Evolutionary conservation across 192 early-diverging fungal species (phyloP), one percentile per base, ranked within the genome.

Genomic region (Backusella psychrophila): DNA sequence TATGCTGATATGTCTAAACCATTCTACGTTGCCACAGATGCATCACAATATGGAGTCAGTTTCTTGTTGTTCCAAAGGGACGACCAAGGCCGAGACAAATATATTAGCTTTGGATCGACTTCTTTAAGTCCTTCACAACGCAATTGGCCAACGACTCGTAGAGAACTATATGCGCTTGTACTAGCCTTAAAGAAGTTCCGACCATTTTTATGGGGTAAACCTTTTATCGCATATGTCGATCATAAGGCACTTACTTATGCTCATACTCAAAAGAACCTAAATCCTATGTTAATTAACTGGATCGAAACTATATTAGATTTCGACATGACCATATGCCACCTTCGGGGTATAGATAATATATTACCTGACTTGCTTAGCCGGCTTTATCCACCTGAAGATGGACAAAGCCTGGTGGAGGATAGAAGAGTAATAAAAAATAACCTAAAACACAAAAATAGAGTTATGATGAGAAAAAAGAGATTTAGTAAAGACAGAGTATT

Each of bases 231-330:
- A 1, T 65, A 14, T 65, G 29, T 31, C 9, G 63, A 65, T 65
- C 63, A 65, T 65, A 65, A 65, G 29, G 63, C 63, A 12, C 63
- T 65, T 19, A 29, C 26, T 0, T 65, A 65, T 65, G 21, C 14
- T 0, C 63, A 65, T 31, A 65, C 63, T 3, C 66, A 66, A 66
- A 56, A 56, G 21, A 56, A 23, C 6, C 6, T 56, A 4, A 69
- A 35, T 29, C 29, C 71, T 9, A 79, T 77, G 71, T 14, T 79
- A 5, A 53, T 78, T 0, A 72, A 42, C n/a, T 83, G 81, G 81
- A 39, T 74, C 12, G 81, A 83, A 12, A 79, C 72, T 23, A 36
- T 83, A 9, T 52, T 83, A 23, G 31, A 49, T 1, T 83, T 76
- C 36, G 34, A 76, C n/a, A 77, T 83, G 31, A 52, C 29, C 0